Percentiles rank a stretch among this genome's conserved stretches.
Conservation (phyloP, 1,139 yeast species). For the Yamadazyma pseudoaaseri region DNA sequence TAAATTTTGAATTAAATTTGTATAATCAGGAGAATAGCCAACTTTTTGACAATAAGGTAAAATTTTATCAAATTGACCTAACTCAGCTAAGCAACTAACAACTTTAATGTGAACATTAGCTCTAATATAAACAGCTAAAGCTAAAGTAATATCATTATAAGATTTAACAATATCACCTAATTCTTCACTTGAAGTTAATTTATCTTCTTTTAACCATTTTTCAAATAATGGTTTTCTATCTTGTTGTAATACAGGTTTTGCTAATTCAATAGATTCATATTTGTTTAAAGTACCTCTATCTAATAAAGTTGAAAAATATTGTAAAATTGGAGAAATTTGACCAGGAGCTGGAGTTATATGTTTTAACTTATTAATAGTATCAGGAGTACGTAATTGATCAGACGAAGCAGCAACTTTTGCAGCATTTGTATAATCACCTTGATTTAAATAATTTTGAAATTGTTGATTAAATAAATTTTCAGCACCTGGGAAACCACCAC, state of each 20-base stretch:
- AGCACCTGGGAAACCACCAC: slow-evolving; percentile 98
- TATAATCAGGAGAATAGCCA: slow-evolving; percentile 84
- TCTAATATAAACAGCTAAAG: slow-evolving; percentile 87
- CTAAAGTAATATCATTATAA: slow-evolving; percentile 72
- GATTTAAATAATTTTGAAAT: slow-evolving; percentile 78
- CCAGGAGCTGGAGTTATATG: slow-evolving; percentile 95
- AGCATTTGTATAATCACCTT: slow-evolving; percentile 88
- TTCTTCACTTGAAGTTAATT: slow-evolving; percentile 91
- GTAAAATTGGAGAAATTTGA: slow-evolving; percentile 89
- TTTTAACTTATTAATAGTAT: slow-evolving; percentile 90
- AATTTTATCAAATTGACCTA: slow-evolving; percentile 95
- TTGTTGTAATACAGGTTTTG: slow-evolving; percentile 93
- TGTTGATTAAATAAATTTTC: slow-evolving; percentile 89
- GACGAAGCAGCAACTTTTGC: slow-evolving; percentile 98
- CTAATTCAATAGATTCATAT: slow-evolving; percentile 92
- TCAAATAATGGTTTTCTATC: slow-evolving; percentile 92
- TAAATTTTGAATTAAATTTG: slow-evolving; percentile 86
- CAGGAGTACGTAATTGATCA: slow-evolving; percentile 90
- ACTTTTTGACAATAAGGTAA: slow-evolving; percentile 92
- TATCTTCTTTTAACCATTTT: slow-evolving; percentile 95
- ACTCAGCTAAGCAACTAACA: slow-evolving; percentile 87
- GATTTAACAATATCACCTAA: slow-evolving; percentile 95
- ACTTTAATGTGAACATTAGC: slow-evolving; percentile 87
- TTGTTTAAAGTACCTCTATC: slow-evolving; percentile 93
- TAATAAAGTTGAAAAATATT: slow-evolving; percentile 86